Percentiles rank a stretch among this genome's conserved stretches.
Evolutionary conservation across 805 yeast genomes (phyloP).

Genomic region (Nakazawaea wyomingensis): DNA sequence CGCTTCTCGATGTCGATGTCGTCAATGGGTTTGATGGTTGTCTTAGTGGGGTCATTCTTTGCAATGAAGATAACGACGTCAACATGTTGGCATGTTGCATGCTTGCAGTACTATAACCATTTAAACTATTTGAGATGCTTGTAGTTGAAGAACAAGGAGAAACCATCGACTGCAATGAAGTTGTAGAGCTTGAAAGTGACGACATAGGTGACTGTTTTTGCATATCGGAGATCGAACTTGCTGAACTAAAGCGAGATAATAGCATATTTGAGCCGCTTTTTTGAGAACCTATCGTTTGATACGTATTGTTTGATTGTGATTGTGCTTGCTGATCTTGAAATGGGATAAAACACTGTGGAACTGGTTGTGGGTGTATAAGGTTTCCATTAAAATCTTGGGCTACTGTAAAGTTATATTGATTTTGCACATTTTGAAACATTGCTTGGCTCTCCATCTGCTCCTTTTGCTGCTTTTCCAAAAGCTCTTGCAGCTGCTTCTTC

Average conservation of each 20-base stretch:
- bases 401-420: conserved; percentile 12
- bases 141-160: conserved; percentile 21
- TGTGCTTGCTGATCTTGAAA: conserved; percentile 10
- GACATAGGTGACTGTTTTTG: conserved; percentile 16
- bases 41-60: conserved; percentile 57
- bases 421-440: not conserved
- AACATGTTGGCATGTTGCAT: conserved; percentile 17
- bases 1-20: conserved; percentile 8
- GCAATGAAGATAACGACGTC: conserved; percentile 43
- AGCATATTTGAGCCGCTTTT: conserved; percentile 16
- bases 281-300: conserved; percentile 13
- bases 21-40: conserved; percentile 18
- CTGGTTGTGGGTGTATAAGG: conserved; percentile 15
- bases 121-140: conserved; percentile 11
- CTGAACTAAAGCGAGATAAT: conserved; percentile 11
- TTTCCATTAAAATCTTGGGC: conserved; percentile 11
- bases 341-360: conserved; percentile 11
- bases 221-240: not conserved
- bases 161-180: conserved; percentile 23
- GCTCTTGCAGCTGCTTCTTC: conserved; percentile 23
- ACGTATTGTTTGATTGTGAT: no score
- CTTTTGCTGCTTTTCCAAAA: conserved; percentile 6
- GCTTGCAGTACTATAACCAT: conserved; percentile 17
- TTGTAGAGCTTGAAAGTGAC: conserved; percentile 27
- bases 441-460: not conserved